These are phyloP conservation scores for Capsella bursapastoris DNA, from an alignment of 345 rosid genomes.

Conservation along the genomic window DNA sequence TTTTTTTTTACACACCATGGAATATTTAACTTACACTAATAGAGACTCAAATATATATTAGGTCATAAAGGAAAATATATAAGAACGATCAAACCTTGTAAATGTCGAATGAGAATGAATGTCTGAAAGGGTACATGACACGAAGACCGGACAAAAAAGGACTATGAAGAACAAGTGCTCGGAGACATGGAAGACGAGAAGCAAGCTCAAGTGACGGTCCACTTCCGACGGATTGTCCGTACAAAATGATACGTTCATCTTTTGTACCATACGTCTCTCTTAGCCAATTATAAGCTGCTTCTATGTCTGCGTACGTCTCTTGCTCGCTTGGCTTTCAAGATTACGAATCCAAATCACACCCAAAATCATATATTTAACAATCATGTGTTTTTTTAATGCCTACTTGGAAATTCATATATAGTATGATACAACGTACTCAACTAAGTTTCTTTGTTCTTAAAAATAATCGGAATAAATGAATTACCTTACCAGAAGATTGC, in stretches of 20 bases:
- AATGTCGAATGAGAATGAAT: conserved; percentile 84
- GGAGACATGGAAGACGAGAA: conserved; percentile 57
- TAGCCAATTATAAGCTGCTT: conserved; percentile 74
- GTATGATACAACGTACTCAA: background rate
- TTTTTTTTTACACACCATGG: too few relatives aligned
- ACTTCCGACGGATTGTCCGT: conserved; percentile 91
- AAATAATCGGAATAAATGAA: conserved; percentile 13
- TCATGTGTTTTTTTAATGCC: background rate
- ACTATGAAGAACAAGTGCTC: conserved; percentile 86
- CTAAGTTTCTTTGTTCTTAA: background rate
- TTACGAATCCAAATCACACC: conserved; percentile 18
- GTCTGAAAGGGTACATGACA: conserved; percentile 80
- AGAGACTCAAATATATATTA: background rate
- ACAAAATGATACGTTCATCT: conserved; percentile 76
- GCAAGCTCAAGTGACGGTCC: conserved; percentile 89
- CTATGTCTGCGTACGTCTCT: conserved; percentile 90
- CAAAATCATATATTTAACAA: conserved; percentile 3
- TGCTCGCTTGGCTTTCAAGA: conserved; percentile 73
- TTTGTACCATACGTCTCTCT: conserved; percentile 61
- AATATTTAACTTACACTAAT: background rate
- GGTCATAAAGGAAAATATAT: background rate
- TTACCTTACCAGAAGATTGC: conserved; percentile 88
- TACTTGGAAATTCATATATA: too few relatives aligned
- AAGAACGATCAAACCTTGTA: conserved; percentile 59
- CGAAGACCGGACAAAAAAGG: conserved; percentile 87